phyloP scores from a whole-genome alignment of 495 filamentous ascomycete species.

The Lasiosphaeriaceae sp. region DNA sequence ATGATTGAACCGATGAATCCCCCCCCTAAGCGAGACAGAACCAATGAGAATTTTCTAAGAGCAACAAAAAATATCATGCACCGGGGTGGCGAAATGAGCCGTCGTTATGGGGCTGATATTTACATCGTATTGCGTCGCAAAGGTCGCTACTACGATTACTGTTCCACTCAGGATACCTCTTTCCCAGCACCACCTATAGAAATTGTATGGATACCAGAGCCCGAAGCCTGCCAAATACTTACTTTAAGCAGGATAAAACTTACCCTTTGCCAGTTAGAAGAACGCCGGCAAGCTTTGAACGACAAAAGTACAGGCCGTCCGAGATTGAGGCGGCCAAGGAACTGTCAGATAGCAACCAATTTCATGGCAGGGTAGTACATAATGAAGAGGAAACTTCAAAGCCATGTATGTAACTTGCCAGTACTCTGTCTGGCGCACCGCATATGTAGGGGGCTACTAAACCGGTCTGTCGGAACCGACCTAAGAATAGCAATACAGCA shows the following conservation, averaged over 20 bases:
- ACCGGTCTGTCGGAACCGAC: constrained; percentile 6
- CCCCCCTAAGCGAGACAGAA: background rate
- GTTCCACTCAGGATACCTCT: constrained; percentile 2
- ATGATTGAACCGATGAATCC: background rate
- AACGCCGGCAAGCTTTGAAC: constrained; percentile 2
- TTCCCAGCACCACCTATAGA: constrained; percentile 3
- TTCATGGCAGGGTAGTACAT: background rate
- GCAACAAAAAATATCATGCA: constrained; percentile 2
- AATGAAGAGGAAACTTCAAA: background rate
- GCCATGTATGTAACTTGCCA: constrained; percentile 4
- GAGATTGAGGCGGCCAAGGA: background rate
- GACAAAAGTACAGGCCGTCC: background rate
- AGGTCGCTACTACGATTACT: constrained; percentile 4
- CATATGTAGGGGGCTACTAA: constrained; percentile 8
- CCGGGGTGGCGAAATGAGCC: constrained; percentile 2
- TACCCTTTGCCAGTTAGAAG: constrained; percentile 4
- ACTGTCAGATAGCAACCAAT: background rate
- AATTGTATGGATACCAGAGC: constrained; percentile 1
- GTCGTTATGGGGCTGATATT: constrained; percentile 4
- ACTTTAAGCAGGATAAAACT: background rate
- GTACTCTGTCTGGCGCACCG: constrained; percentile 5
- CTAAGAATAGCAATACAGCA: constrained; percentile 8
- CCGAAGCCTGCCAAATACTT: constrained; percentile 1
- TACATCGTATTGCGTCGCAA: constrained; percentile 1
- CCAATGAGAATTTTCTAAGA: constrained; percentile 1